These are phyloP conservation scores for Rosa hybrid DNA, from an alignment of 331 rosid species.

Conservation along the genomic window DNA sequence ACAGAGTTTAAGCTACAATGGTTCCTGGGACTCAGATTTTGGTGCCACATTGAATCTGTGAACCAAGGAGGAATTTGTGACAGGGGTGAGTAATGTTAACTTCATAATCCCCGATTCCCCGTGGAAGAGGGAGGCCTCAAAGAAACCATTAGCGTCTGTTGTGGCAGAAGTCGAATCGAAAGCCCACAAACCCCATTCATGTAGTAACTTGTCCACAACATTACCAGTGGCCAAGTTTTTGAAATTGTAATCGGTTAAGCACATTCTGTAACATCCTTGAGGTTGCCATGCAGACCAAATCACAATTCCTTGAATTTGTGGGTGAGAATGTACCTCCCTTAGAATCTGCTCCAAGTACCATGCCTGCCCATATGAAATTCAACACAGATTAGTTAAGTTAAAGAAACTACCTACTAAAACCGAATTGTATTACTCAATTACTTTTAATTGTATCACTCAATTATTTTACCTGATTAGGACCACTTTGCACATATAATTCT, in stretches of 20 bases:
- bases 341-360: constrained; percentile 42
- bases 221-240: constrained; percentile 52
- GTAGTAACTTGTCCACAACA: constrained; percentile 52
- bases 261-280: constrained; percentile 44
- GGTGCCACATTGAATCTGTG: constrained; percentile 30
- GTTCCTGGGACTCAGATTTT: background rate
- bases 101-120: constrained; percentile 59
- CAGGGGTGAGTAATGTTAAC: constrained; percentile 32
- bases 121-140: constrained; percentile 45
- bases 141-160: constrained; percentile 44
- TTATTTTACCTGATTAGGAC: constrained; percentile 49
- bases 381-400: background rate
- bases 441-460: background rate
- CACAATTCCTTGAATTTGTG: constrained; percentile 44
- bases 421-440: background rate
- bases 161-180: constrained; percentile 17
- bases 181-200: constrained; percentile 37
- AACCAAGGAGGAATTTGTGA: constrained; percentile 22
- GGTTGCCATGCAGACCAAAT: constrained; percentile 56
- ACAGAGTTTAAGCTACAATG: constrained; percentile 19
- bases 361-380: constrained; percentile 27
- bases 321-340: constrained; percentile 59
- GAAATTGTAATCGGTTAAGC: constrained; percentile 58
- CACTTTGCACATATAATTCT: constrained; percentile 54
- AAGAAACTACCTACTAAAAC: background rate